Base-by-base conservation (phyloP, 495 filamentous ascomycete species). In the Peziza echinospora region DNA sequence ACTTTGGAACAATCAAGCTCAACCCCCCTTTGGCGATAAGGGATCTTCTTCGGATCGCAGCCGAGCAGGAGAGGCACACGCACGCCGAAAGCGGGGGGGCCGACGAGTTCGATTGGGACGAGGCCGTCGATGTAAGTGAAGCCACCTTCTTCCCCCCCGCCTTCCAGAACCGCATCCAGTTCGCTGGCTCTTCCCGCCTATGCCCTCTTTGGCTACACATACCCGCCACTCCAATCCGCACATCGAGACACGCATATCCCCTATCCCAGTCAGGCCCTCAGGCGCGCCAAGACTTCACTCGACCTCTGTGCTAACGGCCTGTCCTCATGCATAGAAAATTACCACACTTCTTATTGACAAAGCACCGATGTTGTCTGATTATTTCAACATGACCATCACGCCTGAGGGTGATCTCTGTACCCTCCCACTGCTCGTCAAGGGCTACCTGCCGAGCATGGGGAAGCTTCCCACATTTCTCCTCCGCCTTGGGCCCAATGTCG, bases 401-500 rank as follows among this genome's bases (percentile, higher is more conserved):
- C 72, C 71, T 9, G 67, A 78, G 0, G 91, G 86, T 16, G 72
- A 89, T 46, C 65, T 99, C 8, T 62, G 73, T 11, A 72, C 72
- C 45, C 75, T 99, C 42, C 91, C 91, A 0, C 67, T 99, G 2
- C 64, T 99, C 19, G 61, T 92, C 30, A 93, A 84, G 62, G 84
- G 84, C 2, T 99, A 96, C 58, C 75, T 75, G 28, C 91, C 91
- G 0, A 72, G 73, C 16, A 63, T 96, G 9, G 80, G 76, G 11
- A 96, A 94, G 56, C 68, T 99, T 1, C 89, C 91, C 0, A 72
- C 72, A 6, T 99, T 99, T 56, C 67, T 99, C 5, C 72, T 99
- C 21, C 69, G 84, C 0, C 67, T 96, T 1, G 91, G 91, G 0
- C 91, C 91, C 1, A 60, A 60, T 40, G 57, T 60, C 51, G 65